Conservation (phyloP, 345 rosid species). For the Eucalyptus marginata region DNA sequence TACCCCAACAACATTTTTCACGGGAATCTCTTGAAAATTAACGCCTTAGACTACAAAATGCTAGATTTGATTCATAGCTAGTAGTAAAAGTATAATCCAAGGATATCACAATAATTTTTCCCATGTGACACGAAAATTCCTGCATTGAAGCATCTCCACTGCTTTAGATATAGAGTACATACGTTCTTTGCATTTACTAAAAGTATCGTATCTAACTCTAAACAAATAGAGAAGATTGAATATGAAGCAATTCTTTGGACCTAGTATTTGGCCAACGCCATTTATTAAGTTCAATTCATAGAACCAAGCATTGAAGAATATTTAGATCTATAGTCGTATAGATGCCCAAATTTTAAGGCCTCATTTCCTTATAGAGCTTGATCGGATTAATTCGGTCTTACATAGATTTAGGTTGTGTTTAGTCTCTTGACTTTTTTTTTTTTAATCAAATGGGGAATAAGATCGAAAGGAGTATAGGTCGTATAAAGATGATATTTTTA, state of each 20-base stretch:
- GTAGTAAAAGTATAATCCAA: slow-evolving; percentile 1
- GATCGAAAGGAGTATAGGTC: background rate
- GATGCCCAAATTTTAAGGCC: background rate
- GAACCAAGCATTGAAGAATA: background rate
- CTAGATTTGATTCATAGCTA: background rate
- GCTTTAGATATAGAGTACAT: slow-evolving; percentile 2
- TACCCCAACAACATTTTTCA: background rate
- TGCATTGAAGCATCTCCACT: slow-evolving; percentile 4
- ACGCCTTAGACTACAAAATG: background rate
- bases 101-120: background rate
- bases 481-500: background rate
- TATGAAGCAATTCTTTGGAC: background rate
- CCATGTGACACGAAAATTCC: background rate
- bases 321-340: background rate
- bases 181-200: background rate
- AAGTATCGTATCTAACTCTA: no score
- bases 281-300: background rate
- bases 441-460: background rate
- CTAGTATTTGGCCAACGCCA: background rate
- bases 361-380: background rate
- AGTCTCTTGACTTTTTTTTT: background rate
- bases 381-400: background rate
- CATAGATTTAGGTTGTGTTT: background rate
- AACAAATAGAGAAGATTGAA: background rate
- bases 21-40: background rate